phyloP scores from a whole-genome alignment of 2,329 filamentous ascomycete species.

The Diaporthe ilicicola region DNA sequence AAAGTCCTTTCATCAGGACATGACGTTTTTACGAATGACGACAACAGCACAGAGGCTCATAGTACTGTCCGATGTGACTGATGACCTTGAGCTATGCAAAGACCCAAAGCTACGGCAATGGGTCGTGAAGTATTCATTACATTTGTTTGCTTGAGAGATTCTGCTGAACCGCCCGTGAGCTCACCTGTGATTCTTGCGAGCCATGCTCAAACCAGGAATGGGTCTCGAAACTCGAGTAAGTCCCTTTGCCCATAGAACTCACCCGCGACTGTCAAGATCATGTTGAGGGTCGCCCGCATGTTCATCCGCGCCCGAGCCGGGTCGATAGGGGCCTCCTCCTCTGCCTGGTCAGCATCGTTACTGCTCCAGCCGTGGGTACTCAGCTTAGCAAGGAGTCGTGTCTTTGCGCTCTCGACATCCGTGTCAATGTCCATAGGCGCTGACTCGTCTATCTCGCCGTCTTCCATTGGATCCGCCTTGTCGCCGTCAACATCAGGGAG shows the following conservation, averaged over 20 bases:
- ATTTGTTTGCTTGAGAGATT: background rate
- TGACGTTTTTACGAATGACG: background rate
- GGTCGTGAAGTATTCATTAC: slow-evolving; percentile 6
- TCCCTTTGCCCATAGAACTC: slow-evolving; percentile 92
- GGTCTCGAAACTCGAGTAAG: slow-evolving; percentile 77
- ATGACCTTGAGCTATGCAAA: slow-evolving; percentile 8
- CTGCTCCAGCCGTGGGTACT: slow-evolving; percentile 36
- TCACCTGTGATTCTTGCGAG: slow-evolving; percentile 3
- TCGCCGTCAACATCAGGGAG: slow-evolving; percentile 36
- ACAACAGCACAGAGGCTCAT: background rate
- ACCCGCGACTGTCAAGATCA: slow-evolving; percentile 88
- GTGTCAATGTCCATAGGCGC: slow-evolving; percentile 39
- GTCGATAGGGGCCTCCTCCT: slow-evolving; percentile 40
- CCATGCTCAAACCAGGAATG: slow-evolving; percentile 55
- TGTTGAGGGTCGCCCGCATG: slow-evolving; percentile 81
- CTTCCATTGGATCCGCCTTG: slow-evolving; percentile 43
- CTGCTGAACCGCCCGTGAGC: slow-evolving; percentile 19
- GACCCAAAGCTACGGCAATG: background rate
- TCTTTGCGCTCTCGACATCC: slow-evolving; percentile 58
- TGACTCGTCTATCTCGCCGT: slow-evolving; percentile 48
- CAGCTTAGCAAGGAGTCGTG: slow-evolving; percentile 56
- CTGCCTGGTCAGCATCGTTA: slow-evolving; percentile 38
- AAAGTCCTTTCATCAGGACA: background rate
- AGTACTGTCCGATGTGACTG: background rate
- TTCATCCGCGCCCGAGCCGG: slow-evolving; percentile 53